Percentiles rank a stretch among this genome's conserved stretches.
Conservation (phyloP, 768 basidiomycete genomes). For the Saitozyma podzolica region DNA sequence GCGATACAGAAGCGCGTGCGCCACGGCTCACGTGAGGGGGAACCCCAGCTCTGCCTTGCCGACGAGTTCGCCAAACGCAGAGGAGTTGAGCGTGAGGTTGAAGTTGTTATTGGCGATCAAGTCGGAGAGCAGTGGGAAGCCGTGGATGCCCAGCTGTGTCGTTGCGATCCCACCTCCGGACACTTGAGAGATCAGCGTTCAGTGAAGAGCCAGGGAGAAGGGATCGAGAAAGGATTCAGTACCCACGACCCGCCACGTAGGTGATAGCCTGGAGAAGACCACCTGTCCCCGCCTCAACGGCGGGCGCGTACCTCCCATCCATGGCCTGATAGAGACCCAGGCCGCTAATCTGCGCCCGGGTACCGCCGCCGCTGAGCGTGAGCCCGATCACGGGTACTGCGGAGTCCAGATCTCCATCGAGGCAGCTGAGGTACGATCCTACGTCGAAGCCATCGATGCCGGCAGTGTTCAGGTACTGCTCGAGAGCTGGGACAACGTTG, state of each 20-base stretch:
- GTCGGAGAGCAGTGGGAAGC: not conserved
- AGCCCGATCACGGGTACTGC: too few relatives aligned
- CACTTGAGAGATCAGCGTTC: not conserved
- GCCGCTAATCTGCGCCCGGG: conserved; percentile 11
- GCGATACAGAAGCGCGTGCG: not conserved
- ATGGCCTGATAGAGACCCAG: not conserved
- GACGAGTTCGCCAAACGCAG: not conserved
- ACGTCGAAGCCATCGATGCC: not conserved
- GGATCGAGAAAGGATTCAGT: too few relatives aligned
- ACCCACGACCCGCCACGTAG: not conserved
- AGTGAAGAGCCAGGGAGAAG: too few relatives aligned
- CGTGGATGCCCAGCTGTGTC: not conserved
- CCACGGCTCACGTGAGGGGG: not conserved
- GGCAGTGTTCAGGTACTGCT: not conserved
- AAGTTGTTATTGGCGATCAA: not conserved
- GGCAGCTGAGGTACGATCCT: not conserved
- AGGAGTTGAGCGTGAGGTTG: not conserved
- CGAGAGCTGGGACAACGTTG: not conserved
- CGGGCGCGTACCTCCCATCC: not conserved
- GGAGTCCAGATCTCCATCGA: not conserved
- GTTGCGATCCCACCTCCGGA: not conserved
- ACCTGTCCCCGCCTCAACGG: not conserved
- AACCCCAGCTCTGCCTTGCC: not conserved
- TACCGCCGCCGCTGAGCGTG: conserved; percentile 14
- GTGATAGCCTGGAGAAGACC: not conserved